Evolutionary conservation across 2,329 filamentous ascomycete species (phyloP).

Genomic region (Arthrocladium fulminans): DNA sequence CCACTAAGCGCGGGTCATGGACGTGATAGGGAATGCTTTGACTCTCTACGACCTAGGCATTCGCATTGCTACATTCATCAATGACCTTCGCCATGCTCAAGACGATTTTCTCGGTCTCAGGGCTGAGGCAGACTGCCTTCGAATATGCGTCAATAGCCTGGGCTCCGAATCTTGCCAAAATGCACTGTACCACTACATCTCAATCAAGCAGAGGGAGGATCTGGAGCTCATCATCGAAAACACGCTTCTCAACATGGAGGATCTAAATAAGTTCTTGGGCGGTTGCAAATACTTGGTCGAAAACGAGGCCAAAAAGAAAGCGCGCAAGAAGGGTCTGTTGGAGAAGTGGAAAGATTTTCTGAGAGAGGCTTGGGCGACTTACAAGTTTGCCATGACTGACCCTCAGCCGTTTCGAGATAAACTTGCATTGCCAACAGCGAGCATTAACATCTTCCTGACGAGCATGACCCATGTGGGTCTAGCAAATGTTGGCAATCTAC

Average conservation of each 20-base stretch:
- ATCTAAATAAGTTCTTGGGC: constrained; percentile 9
- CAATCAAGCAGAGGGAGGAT: constrained; percentile 1
- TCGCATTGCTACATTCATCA: constrained; percentile 7
- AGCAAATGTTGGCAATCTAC: constrained; percentile 8
- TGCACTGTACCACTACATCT: constrained; percentile 9
- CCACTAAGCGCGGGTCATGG: not conserved
- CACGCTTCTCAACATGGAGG: constrained; percentile 10
- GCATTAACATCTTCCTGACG: constrained; percentile 9
- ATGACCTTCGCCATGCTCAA: constrained; percentile 5
- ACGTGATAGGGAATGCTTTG: not conserved
- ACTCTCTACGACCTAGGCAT: constrained; percentile 3
- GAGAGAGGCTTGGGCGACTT: constrained; percentile 6
- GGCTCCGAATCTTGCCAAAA: constrained; percentile 7
- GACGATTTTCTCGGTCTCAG: constrained; percentile 10
- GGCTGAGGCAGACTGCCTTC: constrained; percentile 9
- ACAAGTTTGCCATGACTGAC: constrained; percentile 8
- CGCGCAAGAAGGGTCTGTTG: not conserved
- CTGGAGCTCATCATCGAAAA: constrained; percentile 7
- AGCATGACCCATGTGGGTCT: constrained; percentile 9
- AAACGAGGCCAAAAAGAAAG: not conserved
- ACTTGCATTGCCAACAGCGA: constrained; percentile 6
- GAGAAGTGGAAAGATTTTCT: not conserved
- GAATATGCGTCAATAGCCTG: constrained; percentile 9
- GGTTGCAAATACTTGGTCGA: constrained; percentile 6
- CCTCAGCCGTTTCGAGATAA: constrained; percentile 9